Base-by-base conservation (phyloP, 768 basidiomycete genomes). In the Mycena polygramma region DNA sequence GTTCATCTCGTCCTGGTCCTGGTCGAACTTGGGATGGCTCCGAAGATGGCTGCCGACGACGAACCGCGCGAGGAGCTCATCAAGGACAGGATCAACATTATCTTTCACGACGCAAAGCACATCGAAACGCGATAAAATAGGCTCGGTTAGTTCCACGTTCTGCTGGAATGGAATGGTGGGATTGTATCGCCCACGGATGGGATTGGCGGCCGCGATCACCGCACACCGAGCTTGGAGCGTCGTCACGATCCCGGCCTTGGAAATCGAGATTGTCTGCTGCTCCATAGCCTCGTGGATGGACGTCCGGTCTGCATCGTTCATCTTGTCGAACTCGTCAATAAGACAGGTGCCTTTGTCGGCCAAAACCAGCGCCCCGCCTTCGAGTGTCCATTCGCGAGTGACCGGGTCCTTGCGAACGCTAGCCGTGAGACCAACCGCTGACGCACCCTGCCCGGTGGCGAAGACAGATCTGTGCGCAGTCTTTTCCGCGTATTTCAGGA, bases 231-330 rank as follows among this genome's bases (percentile, higher is more conserved):
- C 98, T 82, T 98, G 97, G 10, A 99, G 88, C 19, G 94, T 94
- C n/a, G 98, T 99, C 64, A 99, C 94, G 72, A 99, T 99, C 51
- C 98, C 98, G 19, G 98, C 98, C 79, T 99, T 99, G 26, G 97
- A 96, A 76, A 99, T 99, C 6, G 98, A 99, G 74, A 99, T 99
- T 15, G 95, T 94, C 80, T 99, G 98, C 82, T 99, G 98, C 79
- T 99, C 98, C 98, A 99, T 99, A 2, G 98, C 98, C 80, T 99
- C 98, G 85, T 99, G 98, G 76, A 99, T 99, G 6, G 96, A 98
- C 19, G 97, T 99, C 75, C 97, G 88, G 79, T 99, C 97, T 19
- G 95, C 89, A 76, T 99, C 98, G 81, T 99, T 99, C 98, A 99
- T 99, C 86, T 99, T 99, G 85, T 99, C 98, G 79, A 99, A 99